Evolutionary conservation across 768 basidiomycete genomes (phyloP), one percentile per base, ranked within the genome.

Genomic region (Rhodotorula babjevae): DNA sequence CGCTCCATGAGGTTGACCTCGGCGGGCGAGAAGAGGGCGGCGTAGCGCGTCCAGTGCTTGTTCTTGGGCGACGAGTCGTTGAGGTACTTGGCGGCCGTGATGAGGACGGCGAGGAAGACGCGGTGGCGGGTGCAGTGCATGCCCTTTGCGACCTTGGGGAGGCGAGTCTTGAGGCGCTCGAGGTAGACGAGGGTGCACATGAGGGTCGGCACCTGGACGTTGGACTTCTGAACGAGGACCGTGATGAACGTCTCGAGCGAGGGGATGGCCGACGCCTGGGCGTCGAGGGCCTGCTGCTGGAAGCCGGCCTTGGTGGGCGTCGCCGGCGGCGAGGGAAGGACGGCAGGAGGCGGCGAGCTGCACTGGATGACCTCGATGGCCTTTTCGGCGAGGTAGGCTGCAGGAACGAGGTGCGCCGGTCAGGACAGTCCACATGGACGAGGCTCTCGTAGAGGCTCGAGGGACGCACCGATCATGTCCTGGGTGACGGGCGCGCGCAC

Each of bases 11-110:
- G 85, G 82, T 94, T 97, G 81, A 97, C 82, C 76, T 83, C 82
- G 76, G 83, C 80, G 42, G 81, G 79, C 40, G 82, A 87, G 83
- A 92, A 94, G 73, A 90, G 83, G 50, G 84, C 83, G 50, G 88
- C 89, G 80, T 93, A 91, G 61, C 83, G 83, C 68, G 89, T 86
- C 96, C 96, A 99, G 84, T 96, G 91, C 80, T 86, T 85, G 84
- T 97, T 98, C 85, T 93, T 96, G 10, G 92, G 92, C 57, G 90
- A 89, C 44, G 78, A 79, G 74, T 79, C 77, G 82, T 99, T 96
- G 80, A 97, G 87, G 82, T 98, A 99, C 83, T 99, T 99, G 75
- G 93, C 90, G 47, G 96, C 89, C 58, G 93, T 90, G 82, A 99
- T 97, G 78, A 99, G 89, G 2, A 90, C 88, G 36, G 96, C 95